Base-by-base conservation (phyloP, 2,329 filamentous ascomycete species). In the Didymellaceae sp. region DNA sequence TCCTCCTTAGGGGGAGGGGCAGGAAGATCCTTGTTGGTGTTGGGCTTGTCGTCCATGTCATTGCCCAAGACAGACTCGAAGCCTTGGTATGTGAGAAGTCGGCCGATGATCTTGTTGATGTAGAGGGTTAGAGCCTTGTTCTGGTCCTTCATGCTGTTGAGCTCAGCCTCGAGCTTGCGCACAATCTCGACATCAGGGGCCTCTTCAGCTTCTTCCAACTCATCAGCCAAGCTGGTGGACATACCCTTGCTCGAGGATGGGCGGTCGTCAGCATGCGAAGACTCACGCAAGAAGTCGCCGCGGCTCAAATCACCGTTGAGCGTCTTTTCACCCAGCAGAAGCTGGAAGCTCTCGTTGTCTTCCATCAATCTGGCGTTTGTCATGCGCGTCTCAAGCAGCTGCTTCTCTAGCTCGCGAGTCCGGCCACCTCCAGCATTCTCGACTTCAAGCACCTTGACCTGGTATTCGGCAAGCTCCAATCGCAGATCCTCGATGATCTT, bases 101-200 rank as follows among this genome's bases (percentile, higher is more conserved):
- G 89, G 73, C 94, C 94, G 71, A 99, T 96, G 73, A 99, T 97
- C 78, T 94, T 96, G 83, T 97, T 96, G 79, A 99, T 97, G 78
- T 99, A 99, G 59, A 97, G 80, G 18, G 91, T 96, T 63, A 99
- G 80, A 22, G 94, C 94, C 79, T 97, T 97, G 80, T 99, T 97
- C 78, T 96, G 88, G 71, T 96, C 93, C 76, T 90, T 93, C 63
- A 90, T 79, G 7, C 84, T 81, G 74, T 89, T 91, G 61, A 94
- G 75, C 65, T 97, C 93, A 9, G 80, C 75, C 70, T 97, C 92
- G 10, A 94, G 79, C 43, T 85, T 85, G 63, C 87, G 87, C 59
- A 84, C 61, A 46, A 63, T 54, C 24, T 72, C 67, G 7, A 59
- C 65, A 26, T 87, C 85, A n/a, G 48, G 48, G 16, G 66, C 68